A percentile compares a stretch with the other conserved stretches of the same genome.
These are phyloP conservation scores for Forsythia viridissima DNA, from an alignment of 257 asterid species.

Conservation along the genomic window DNA sequence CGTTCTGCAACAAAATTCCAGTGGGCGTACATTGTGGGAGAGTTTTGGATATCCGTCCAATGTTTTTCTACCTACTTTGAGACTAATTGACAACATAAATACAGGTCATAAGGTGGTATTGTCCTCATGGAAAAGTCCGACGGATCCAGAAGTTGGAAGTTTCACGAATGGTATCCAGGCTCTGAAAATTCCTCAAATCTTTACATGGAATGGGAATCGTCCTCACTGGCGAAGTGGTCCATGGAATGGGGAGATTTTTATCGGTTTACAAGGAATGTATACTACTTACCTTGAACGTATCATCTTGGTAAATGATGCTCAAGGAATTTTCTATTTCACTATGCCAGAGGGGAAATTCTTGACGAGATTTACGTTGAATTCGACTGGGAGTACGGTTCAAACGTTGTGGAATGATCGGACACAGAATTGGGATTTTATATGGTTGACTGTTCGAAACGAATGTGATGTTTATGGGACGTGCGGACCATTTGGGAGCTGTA, in stretches of 20 bases:
- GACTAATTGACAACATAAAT: constrained; percentile 30
- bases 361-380: constrained; percentile 35
- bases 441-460: constrained; percentile 28
- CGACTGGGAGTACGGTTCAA: constrained; percentile 35
- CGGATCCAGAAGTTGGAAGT: constrained; percentile 33
- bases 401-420: constrained; percentile 39
- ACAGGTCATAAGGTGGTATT: constrained; percentile 36
- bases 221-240: constrained; percentile 60
- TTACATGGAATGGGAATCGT: constrained; percentile 42
- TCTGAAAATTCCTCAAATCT: constrained; percentile 33
- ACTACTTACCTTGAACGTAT: constrained; percentile 43
- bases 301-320: constrained; percentile 26
- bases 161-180: constrained; percentile 43
- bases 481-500: constrained; percentile 51
- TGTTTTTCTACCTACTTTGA: constrained; percentile 38
- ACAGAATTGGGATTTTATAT: constrained; percentile 29
- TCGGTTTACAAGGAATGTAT: constrained; percentile 54
- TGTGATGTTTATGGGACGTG: constrained; percentile 52
- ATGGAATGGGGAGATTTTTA: constrained; percentile 60
- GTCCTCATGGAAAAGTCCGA: constrained; percentile 40
- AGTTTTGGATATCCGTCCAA: constrained; percentile 40
- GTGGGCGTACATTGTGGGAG: constrained; percentile 39
- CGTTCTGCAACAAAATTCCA: constrained; percentile 22
- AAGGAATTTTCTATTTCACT: constrained; percentile 32
- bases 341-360: constrained; percentile 28